Evolutionary conservation across 495 filamentous ascomycete genomes (phyloP), one percentile per base, ranked within the genome.

Genomic region (Geopyxis carbonaria): DNA sequence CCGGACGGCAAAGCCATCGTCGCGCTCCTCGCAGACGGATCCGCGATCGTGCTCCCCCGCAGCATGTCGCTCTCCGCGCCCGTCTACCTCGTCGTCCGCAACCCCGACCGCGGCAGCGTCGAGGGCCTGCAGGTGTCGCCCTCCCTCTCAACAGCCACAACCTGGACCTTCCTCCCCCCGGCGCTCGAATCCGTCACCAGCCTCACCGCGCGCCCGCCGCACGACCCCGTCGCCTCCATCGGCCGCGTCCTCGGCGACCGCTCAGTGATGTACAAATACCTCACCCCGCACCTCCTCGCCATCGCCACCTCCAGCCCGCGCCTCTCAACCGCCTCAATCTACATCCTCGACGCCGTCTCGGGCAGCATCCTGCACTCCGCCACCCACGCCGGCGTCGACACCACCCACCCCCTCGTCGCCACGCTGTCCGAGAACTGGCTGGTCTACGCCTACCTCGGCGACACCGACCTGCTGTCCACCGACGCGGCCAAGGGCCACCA

Each of bases 361-460:
- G 91, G 91, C 28, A 65, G 72, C 33, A 58, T 93, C 15, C 64
- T 99, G 2, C 61, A 86, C 54, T 69, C 78, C 2, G 64, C 65
- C 31, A 73, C 65, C 2, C 78, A 93, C 54, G 56, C 67, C 11
- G 77, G 73, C 11, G 74, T 91, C 23, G 91, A 95, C 55, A 65
- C 69, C 1, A 65, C 61, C 7, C 77, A 83, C 46, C 71, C 78
- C 2, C 82, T 94, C 45, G 59, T 75, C 15, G 80, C 80, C 24
- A 69, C 69, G 22, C 61, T 95, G 21, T 77, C 82, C 3, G 89
- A 95, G 63, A 95, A 99, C 63, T 95, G 86, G 85, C 82, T 93
- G 57, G 65, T 80, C 19, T 93, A 89, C 64, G 77, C 82, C n/a
- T 80, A 86, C 62, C 87, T 68, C 53, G 72, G 68, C 25, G 67